phyloP scores from a whole-genome alignment of 2,329 filamentous ascomycete species.

The Scorias spongiosa region DNA sequence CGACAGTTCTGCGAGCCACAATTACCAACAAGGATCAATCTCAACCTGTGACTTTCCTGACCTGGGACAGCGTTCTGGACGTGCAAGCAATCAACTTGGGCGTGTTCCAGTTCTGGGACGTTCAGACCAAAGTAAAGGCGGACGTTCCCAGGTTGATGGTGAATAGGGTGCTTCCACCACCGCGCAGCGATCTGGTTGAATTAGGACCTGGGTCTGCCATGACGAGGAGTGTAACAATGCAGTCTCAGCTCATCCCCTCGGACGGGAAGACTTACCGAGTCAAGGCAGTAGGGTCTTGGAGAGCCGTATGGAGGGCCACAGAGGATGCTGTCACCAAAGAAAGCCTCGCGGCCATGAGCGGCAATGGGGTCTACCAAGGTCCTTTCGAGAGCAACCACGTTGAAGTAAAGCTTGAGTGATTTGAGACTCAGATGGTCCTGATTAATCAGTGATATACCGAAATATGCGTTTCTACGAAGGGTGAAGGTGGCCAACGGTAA shows the following conservation, averaged over 20 bases:
- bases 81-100: constrained; percentile 21
- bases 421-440: no score
- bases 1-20: not conserved
- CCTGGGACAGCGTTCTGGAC: constrained; percentile 26
- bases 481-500: no score
- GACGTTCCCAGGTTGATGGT: constrained; percentile 19
- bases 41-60: constrained; percentile 14
- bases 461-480: no score
- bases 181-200: constrained; percentile 20
- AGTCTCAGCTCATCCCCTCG: constrained; percentile 4
- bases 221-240: constrained; percentile 19
- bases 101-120: constrained; percentile 20
- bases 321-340: not conserved
- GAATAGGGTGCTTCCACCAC: constrained; percentile 23
- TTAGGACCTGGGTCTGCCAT: constrained; percentile 19
- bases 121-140: constrained; percentile 14
- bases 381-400: not conserved
- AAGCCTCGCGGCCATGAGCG: not conserved
- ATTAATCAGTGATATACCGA: no score
- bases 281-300: not conserved
- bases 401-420: not conserved
- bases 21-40: constrained; percentile 14
- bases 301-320: not conserved
- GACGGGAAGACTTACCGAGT: not conserved
- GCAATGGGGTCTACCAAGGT: not conserved